Evolutionary conservation across 139 green algal species (phyloP).

Genomic region (Ettlia oleoabundans): DNA sequence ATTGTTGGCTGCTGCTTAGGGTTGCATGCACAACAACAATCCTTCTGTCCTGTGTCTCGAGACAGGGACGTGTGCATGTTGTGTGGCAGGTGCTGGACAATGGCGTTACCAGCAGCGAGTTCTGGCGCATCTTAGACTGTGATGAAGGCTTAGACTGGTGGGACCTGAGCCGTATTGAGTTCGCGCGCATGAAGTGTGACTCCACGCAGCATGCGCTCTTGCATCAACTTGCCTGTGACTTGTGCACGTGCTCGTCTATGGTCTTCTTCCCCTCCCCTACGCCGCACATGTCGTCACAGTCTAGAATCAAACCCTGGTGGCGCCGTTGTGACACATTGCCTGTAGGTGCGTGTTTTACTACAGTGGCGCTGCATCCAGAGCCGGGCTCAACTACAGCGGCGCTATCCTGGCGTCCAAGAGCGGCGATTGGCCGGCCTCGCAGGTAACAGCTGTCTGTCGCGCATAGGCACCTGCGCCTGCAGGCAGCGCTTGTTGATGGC

Average conservation of each 20-base stretch:
- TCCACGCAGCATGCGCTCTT: no score
- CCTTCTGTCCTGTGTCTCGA: neutral
- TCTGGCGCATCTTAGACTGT: conserved; percentile 91
- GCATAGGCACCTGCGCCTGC: neutral
- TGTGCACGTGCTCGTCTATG: no score
- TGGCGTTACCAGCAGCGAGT: conserved; percentile 86
- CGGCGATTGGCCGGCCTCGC: conserved; percentile 40
- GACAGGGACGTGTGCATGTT: no score
- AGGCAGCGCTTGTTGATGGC: neutral
- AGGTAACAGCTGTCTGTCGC: neutral
- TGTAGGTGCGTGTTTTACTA: conserved; percentile 54
- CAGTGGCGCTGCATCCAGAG: conserved; percentile 29
- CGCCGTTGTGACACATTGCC: no score
- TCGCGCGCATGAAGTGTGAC: conserved; percentile 43
- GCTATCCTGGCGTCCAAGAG: conserved; percentile 45
- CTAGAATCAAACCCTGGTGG: no score
- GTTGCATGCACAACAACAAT: neutral
- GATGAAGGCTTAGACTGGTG: conserved; percentile 80
- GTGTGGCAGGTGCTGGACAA: conserved; percentile 85
- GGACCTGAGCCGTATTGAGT: neutral
- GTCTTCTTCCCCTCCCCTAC: no score
- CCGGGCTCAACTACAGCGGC: conserved; percentile 45
- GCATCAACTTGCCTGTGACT: no score
- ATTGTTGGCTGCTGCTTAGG: neutral
- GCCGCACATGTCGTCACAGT: no score